Evolutionary conservation across 768 basidiomycete genomes (phyloP).

Genomic region (Suillus americanus): DNA sequence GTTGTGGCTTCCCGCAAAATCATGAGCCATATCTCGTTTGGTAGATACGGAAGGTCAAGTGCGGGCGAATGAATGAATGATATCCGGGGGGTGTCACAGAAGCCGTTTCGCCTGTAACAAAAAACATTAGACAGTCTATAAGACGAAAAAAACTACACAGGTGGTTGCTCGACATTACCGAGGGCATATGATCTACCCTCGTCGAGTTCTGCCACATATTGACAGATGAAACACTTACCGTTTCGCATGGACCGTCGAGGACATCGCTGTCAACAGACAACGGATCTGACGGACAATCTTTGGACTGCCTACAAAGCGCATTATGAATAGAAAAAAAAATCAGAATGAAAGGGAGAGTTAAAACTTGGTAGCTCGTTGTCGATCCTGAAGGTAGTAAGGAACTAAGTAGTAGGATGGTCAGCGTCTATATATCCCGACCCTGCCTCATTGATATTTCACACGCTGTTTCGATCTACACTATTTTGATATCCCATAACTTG

Average conservation of each 20-base stretch:
- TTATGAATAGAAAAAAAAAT: conserved; percentile 8
- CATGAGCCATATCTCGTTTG: conserved; percentile 65
- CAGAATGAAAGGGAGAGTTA: conserved; percentile 5
- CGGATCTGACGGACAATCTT: conserved; percentile 19
- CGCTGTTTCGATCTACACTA: neutral
- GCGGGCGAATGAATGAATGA: conserved; percentile 29
- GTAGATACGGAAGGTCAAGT: conserved; percentile 45
- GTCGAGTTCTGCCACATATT: neutral
- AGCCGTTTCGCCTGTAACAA: conserved; percentile 8
- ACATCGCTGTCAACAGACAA: conserved; percentile 17
- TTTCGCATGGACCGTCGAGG: conserved; percentile 18
- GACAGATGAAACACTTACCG: conserved; percentile 14
- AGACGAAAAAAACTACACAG: no score
- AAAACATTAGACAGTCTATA: neutral
- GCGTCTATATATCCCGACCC: neutral
- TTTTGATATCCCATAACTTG: neutral
- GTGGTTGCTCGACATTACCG: neutral
- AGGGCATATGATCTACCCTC: neutral
- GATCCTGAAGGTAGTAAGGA: conserved; percentile 3
- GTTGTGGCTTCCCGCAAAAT: conserved; percentile 60
- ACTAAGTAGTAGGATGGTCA: neutral
- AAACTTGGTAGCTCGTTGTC: neutral
- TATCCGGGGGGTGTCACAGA: conserved; percentile 9
- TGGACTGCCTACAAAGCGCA: conserved; percentile 14
- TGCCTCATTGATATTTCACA: neutral